These are phyloP conservation scores for Tirmania nivea DNA, from an alignment of 495 filamentous ascomycete genomes.

Conservation along the genomic window DNA sequence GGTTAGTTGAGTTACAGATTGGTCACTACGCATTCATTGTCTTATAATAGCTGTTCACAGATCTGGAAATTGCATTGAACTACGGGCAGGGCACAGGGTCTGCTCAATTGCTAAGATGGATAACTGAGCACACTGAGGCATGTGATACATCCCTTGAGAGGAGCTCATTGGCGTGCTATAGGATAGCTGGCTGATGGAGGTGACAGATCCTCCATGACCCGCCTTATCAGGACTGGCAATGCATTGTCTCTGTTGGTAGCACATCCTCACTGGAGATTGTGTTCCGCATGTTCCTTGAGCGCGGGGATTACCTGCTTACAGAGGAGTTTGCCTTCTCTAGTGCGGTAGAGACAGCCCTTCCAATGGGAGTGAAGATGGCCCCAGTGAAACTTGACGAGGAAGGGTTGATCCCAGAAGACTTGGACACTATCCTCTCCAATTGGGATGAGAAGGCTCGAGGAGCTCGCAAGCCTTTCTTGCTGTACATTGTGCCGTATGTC, in stretches of 20 bases:
- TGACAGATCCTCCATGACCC: slow-evolving; percentile 41
- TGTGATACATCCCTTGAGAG: background rate
- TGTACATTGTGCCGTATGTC: slow-evolving; percentile 51
- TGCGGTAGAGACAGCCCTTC: slow-evolving; percentile 57
- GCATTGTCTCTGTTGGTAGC: slow-evolving; percentile 50
- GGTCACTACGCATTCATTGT: background rate
- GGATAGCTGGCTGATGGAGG: slow-evolving; percentile 3
- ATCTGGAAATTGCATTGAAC: slow-evolving; percentile 68
- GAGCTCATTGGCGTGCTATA: slow-evolving; percentile 1
- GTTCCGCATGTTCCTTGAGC: slow-evolving; percentile 53
- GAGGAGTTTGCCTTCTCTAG: slow-evolving; percentile 77
- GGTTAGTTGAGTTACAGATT: slow-evolving; percentile 22
- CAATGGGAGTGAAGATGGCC: slow-evolving; percentile 50
- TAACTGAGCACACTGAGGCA: slow-evolving; percentile 81
- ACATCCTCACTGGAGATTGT: slow-evolving; percentile 59
- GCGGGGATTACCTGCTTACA: slow-evolving; percentile 49
- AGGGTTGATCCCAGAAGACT: slow-evolving; percentile 42
- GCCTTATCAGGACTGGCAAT: slow-evolving; percentile 69
- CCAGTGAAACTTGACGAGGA: slow-evolving; percentile 59
- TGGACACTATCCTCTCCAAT: slow-evolving; percentile 42
- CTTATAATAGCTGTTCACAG: slow-evolving; percentile 19
- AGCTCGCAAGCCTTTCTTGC: slow-evolving; percentile 45
- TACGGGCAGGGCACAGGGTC: slow-evolving; percentile 73
- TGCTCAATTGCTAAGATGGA: slow-evolving; percentile 66
- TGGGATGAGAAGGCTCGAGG: slow-evolving; percentile 37